These are phyloP conservation scores for Yamadazyma membranifaciens DNA, from an alignment of 1,139 yeast genomes.

Conservation along the genomic window DNA sequence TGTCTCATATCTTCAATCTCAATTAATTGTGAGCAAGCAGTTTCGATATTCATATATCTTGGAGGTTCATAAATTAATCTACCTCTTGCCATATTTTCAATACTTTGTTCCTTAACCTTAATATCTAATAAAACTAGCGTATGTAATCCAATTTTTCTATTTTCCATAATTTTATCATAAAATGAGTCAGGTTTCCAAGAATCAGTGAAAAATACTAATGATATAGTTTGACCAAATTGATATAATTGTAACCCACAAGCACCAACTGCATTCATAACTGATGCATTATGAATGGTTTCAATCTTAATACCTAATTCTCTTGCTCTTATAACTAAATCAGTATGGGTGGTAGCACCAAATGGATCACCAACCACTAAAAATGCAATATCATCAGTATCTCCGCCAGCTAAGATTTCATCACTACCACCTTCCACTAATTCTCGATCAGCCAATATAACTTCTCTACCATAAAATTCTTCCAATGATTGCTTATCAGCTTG, in stretches of 20 bases:
- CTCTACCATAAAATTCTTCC: slow-evolving; percentile 83
- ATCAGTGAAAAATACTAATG: slow-evolving; percentile 93
- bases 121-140: slow-evolving; percentile 86
- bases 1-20: slow-evolving; percentile 80
- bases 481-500: slow-evolving; percentile 71
- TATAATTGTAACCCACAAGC: slow-evolving; percentile 95
- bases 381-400: slow-evolving; percentile 80
- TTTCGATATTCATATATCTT: slow-evolving; percentile 87
- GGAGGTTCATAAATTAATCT: slow-evolving; percentile 94
- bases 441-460: slow-evolving; percentile 86
- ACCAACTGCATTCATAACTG: slow-evolving; percentile 98
- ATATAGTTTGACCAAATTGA: slow-evolving; percentile 94
- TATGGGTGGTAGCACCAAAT: slow-evolving; percentile 97
- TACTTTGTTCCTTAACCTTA: slow-evolving; percentile 94
- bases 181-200: slow-evolving; percentile 96
- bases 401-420: slow-evolving; percentile 75
- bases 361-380: slow-evolving; percentile 97
- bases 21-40: slow-evolving; percentile 83
- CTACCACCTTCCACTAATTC: slow-evolving; percentile 91
- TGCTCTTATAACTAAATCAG: slow-evolving; percentile 89
- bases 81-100: slow-evolving; percentile 93
- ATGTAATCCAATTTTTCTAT: slow-evolving; percentile 85
- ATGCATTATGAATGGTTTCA: slow-evolving; percentile 89
- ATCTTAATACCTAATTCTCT: slow-evolving; percentile 76
- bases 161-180: slow-evolving; percentile 85